Base-by-base conservation (phyloP, 1,284 basidiomycete species). In the Xerocomus nothofagi region DNA sequence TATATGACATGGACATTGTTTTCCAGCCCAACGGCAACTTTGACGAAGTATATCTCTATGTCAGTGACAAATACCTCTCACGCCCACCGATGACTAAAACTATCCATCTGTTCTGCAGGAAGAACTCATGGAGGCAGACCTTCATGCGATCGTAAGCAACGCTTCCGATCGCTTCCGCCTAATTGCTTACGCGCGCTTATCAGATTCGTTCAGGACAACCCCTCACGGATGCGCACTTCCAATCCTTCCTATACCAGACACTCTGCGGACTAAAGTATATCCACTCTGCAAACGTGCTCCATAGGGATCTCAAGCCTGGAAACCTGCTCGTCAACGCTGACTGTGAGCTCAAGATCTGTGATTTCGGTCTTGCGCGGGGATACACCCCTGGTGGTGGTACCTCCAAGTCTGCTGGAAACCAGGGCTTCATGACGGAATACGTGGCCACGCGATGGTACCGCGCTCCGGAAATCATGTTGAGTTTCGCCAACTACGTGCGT, bases 401-500 rank as follows among this genome's bases (percentile, higher is more conserved):
- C 49, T 80, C 80, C 39, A 81, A 78, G 59, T 76, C 78, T 0
- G 81, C 82, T 12, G 88, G 86, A 31, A 92, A 92, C 62, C 93
- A 94, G 59, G 94, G 95, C 1, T 98, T 99, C 74, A 99, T 99
- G 97, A 99, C 97, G 0, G 97, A 99, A 72, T 97, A 94, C 69
- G 93, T 97, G 27, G 93, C 93, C n/a, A 98, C 94, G 10, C 79
- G 94, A 50, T 98, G 94, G 95, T 98, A 98, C 69, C 80, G 94
- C 44, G 94, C 94, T 17, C 95, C 95, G 0, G 94, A 98, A 73
- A 97, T 98, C 70, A 98, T 98, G 95, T 70, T 98, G 59, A 93
- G 90, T 71, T 97, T 97, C 63, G 93, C 93, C 37, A 97, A 97
- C 75, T 96, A 94, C 63, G 89, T 91, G 60, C 70, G 86, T 72